phyloP scores from a whole-genome alignment of 2,329 filamentous ascomycete genomes.

The Fusarium odoratissimum region DNA sequence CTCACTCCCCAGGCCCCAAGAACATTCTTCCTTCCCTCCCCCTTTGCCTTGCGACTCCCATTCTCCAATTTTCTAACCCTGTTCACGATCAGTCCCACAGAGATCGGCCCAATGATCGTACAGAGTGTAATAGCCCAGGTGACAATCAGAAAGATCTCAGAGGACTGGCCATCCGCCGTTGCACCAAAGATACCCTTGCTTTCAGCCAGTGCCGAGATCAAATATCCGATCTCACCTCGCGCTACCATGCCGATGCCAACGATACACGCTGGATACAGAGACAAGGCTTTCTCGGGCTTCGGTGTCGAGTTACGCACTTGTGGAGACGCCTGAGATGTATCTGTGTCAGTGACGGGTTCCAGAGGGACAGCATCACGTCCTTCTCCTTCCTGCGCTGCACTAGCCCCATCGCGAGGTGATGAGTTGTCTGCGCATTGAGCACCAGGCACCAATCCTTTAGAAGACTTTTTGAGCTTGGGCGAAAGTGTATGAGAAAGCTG shows the following conservation, averaged over 20 bases:
- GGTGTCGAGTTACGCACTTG: constrained; percentile 14
- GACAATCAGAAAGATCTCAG: constrained; percentile 63
- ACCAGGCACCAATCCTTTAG: constrained; percentile 11
- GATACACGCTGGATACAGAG: constrained; percentile 74
- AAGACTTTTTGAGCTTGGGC: neutral
- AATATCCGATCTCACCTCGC: constrained; percentile 82
- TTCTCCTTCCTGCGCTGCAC: neutral
- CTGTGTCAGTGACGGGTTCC: neutral
- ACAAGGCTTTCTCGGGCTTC: constrained; percentile 62
- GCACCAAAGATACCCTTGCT: constrained; percentile 57
- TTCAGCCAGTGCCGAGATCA: constrained; percentile 77
- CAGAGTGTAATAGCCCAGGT: constrained; percentile 68
- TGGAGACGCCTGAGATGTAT: neutral
- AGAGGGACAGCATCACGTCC: neutral
- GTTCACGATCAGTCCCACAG: constrained; percentile 59
- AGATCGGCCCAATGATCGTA: constrained; percentile 63
- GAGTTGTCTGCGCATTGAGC: constrained; percentile 20
- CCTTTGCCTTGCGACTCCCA: constrained; percentile 7
- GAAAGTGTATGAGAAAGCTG: neutral
- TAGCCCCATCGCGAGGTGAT: neutral
- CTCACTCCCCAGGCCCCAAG: constrained; percentile 41
- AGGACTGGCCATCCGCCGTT: constrained; percentile 30
- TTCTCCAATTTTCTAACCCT: constrained; percentile 51
- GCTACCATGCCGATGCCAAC: constrained; percentile 77
- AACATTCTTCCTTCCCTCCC: constrained; percentile 27